A percentile compares a stretch with the other conserved stretches of the same genome.
These are phyloP conservation scores for Shiraia sp. DNA, from an alignment of 2,329 filamentous ascomycete species.

Conservation along the genomic window DNA sequence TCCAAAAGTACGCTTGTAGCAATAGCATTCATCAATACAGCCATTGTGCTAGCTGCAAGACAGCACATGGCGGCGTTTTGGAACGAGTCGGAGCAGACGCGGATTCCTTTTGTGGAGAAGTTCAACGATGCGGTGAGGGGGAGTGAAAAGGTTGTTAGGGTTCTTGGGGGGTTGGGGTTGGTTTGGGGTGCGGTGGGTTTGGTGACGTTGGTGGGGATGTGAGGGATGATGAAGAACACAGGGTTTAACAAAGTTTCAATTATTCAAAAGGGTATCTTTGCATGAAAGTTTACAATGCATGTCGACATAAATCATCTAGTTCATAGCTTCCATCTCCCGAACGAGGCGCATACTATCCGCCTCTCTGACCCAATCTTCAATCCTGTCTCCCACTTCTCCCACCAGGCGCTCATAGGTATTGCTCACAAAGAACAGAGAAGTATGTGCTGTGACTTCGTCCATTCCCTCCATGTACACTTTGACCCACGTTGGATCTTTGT, in stretches of 20 bases:
- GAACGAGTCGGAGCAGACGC: constrained; percentile 35
- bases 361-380: constrained; percentile 72
- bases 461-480: constrained; percentile 79
- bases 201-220: constrained; percentile 11
- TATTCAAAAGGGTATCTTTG: too few species aligned
- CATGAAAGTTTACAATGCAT: not conserved
- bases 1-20: constrained; percentile 9
- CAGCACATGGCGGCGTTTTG: constrained; percentile 39
- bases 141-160: constrained; percentile 29
- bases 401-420: constrained; percentile 76
- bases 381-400: constrained; percentile 69
- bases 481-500: constrained; percentile 73
- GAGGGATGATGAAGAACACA: constrained; percentile 6
- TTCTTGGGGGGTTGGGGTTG: constrained; percentile 24
- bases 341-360: constrained; percentile 49
- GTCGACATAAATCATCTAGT: not conserved
- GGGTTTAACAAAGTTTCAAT: not conserved
- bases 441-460: constrained; percentile 85
- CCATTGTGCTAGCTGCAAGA: constrained; percentile 16
- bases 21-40: constrained; percentile 16
- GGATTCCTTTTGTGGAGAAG: constrained; percentile 40
- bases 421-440: constrained; percentile 75
- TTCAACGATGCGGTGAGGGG: constrained; percentile 45
- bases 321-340: constrained; percentile 26
- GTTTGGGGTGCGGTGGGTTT: constrained; percentile 28